phyloP scores from a whole-genome alignment of 192 early-diverging fungal genomes.

The Umbelopsis isabellina region DNA sequence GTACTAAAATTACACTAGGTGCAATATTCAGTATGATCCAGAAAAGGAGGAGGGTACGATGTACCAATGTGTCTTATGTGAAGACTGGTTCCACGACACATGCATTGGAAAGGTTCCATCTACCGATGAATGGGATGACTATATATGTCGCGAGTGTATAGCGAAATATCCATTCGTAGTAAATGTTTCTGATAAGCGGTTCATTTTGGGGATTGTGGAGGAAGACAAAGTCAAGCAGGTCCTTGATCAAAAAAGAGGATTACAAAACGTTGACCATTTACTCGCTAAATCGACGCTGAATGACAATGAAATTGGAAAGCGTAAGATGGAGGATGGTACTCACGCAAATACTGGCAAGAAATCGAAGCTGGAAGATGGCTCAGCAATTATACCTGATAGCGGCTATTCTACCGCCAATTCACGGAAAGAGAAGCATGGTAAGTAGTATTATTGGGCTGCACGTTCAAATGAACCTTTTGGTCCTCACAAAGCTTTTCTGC shows the following conservation, averaged over 20 bases:
- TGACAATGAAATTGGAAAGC: not conserved
- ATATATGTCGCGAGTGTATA: constrained; percentile 70
- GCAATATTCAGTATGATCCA: constrained; percentile 76
- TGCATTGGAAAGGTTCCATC: constrained; percentile 61
- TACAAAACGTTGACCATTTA: constrained; percentile 22
- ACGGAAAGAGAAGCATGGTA: no score
- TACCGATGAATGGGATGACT: constrained; percentile 28
- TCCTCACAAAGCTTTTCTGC: no score
- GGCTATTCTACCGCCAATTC: no score
- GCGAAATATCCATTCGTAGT: constrained; percentile 47
- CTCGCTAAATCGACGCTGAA: not conserved
- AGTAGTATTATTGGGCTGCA: no score
- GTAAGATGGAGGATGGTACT: constrained; percentile 17
- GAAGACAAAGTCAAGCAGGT: constrained; percentile 14
- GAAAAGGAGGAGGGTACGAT: constrained; percentile 74
- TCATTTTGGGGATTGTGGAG: constrained; percentile 37
- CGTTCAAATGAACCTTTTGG: no score
- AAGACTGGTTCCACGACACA: constrained; percentile 82
- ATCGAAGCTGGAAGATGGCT: no score
- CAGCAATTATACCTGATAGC: no score
- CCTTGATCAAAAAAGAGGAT: constrained; percentile 36
- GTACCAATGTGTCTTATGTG: constrained; percentile 80
- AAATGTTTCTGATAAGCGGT: constrained; percentile 32
- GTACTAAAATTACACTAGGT: constrained; percentile 45
- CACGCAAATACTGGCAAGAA: no score